phyloP scores from a whole-genome alignment of 177 flowering plant species.

The Vitis hybrid region DNA sequence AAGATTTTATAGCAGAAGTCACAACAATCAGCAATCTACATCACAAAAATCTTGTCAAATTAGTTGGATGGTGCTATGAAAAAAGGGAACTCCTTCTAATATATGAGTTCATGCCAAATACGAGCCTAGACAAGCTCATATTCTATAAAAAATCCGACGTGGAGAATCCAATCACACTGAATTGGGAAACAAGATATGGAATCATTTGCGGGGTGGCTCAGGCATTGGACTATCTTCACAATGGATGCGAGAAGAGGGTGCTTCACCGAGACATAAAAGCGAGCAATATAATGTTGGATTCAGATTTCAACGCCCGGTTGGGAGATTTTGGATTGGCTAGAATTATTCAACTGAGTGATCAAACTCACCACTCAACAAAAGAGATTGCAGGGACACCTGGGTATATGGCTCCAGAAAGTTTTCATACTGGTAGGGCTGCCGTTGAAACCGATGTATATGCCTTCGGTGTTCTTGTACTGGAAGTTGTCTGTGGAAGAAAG shows the following conservation, averaged over 20 bases:
- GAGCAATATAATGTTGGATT: slow-evolving; percentile 69
- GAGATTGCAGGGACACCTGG: slow-evolving; percentile 71
- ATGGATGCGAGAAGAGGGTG: slow-evolving; percentile 46
- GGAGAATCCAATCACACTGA: slow-evolving; percentile 4
- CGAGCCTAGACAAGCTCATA: slow-evolving; percentile 58
- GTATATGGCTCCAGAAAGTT: slow-evolving; percentile 70
- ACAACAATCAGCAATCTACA: slow-evolving; percentile 51
- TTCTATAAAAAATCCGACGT: slow-evolving; percentile 13
- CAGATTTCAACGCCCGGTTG: slow-evolving; percentile 41
- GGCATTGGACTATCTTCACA: slow-evolving; percentile 61
- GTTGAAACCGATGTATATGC: slow-evolving; percentile 61
- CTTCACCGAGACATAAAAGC: slow-evolving; percentile 68
- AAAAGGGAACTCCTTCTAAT: slow-evolving; percentile 45
- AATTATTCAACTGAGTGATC: slow-evolving; percentile 27
- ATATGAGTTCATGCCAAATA: slow-evolving; percentile 57
- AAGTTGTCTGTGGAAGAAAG: slow-evolving; percentile 47
- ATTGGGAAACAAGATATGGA: slow-evolving; percentile 47
- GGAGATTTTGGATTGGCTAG: slow-evolving; percentile 76
- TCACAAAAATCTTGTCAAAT: slow-evolving; percentile 60
- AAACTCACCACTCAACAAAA: slow-evolving; percentile 55
- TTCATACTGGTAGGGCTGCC: slow-evolving; percentile 45
- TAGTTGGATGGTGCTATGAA: slow-evolving; percentile 68
- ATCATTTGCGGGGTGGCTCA: slow-evolving; percentile 54
- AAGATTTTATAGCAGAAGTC: slow-evolving; percentile 62
- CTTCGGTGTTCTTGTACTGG: slow-evolving; percentile 56